A percentile compares a stretch with the other conserved stretches of the same genome.
These are phyloP conservation scores for Cladochytrium replicatum DNA, from an alignment of 192 early-diverging fungal genomes.

Conservation along the genomic window DNA sequence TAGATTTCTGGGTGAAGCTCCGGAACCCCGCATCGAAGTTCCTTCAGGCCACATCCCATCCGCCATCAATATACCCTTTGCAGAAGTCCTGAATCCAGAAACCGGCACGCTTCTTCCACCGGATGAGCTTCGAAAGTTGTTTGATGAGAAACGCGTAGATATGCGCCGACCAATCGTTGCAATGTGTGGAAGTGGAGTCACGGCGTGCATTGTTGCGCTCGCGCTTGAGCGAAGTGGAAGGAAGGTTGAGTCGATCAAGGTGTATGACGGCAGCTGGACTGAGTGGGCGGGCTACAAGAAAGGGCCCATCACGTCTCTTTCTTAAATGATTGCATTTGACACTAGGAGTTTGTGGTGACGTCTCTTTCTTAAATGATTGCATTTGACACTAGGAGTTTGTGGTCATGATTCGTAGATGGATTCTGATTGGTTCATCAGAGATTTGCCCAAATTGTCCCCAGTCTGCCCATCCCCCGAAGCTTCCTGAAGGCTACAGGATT, in stretches of 20 bases:
- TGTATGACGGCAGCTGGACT: slow-evolving; percentile 89
- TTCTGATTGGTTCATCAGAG: no score
- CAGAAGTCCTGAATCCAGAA: slow-evolving; percentile 44
- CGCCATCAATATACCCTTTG: slow-evolving; percentile 66
- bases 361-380: no score
- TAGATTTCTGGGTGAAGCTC: slow-evolving; percentile 60
- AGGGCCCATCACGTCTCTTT: no score
- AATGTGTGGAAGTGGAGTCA: slow-evolving; percentile 79
- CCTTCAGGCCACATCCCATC: slow-evolving; percentile 74
- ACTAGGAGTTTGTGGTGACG: no score
- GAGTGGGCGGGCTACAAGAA: no score
- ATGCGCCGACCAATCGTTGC: slow-evolving; percentile 60
- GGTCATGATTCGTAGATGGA: no score
- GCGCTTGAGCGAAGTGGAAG: slow-evolving; percentile 64
- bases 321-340: no score
- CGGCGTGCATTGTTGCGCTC: slow-evolving; percentile 71
- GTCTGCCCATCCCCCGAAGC: no score
- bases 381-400: no score
- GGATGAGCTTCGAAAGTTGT: slow-evolving; percentile 41
- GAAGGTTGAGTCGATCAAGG: slow-evolving; percentile 37
- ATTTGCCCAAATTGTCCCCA: no score
- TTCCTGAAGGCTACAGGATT: no score
- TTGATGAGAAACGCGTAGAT: slow-evolving; percentile 52
- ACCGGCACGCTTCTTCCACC: slow-evolving; percentile 35
- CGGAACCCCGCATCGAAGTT: slow-evolving; percentile 71